phyloP scores from a whole-genome alignment of 805 yeast species.

The Candida palmyrensis region DNA sequence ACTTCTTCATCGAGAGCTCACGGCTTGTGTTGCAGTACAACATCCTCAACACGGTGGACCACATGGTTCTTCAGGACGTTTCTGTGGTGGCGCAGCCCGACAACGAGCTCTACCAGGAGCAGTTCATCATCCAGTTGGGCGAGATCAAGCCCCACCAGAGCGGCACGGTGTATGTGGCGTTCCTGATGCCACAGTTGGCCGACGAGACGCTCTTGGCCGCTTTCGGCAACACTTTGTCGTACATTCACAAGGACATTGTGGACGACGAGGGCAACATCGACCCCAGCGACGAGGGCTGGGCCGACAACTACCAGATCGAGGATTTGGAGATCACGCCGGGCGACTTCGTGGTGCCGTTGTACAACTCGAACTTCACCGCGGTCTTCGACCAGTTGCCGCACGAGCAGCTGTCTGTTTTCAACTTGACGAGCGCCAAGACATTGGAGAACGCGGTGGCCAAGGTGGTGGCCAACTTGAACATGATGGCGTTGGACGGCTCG shows the following conservation, averaged over 20 bases:
- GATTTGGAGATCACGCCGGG: slow-evolving; percentile 71
- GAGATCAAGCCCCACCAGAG: slow-evolving; percentile 64
- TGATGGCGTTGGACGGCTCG: slow-evolving; percentile 65
- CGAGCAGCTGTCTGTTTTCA: slow-evolving; percentile 62
- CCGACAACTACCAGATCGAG: slow-evolving; percentile 91
- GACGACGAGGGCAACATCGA: slow-evolving; percentile 62
- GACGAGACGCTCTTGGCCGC: slow-evolving; percentile 35
- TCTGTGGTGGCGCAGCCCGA: slow-evolving; percentile 65
- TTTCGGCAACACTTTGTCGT: slow-evolving; percentile 65
- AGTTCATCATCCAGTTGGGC: slow-evolving; percentile 69
- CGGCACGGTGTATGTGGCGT: slow-evolving; percentile 76
- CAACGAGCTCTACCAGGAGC: slow-evolving; percentile 53
- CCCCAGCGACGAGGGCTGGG: slow-evolving; percentile 75
- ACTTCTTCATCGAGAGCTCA: slow-evolving; percentile 63
- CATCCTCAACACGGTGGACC: slow-evolving; percentile 78
- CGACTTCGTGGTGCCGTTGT: slow-evolving; percentile 75
- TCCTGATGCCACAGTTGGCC: slow-evolving; percentile 52
- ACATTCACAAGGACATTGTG: slow-evolving; percentile 75
- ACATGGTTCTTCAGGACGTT: slow-evolving; percentile 72
- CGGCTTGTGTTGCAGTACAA: slow-evolving; percentile 76
- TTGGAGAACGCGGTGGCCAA: slow-evolving; percentile 43
- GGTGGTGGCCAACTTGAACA: slow-evolving; percentile 44
- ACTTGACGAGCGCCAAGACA: slow-evolving; percentile 41
- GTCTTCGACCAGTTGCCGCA: slow-evolving; percentile 67
- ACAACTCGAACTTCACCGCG: slow-evolving; percentile 68